Conservation (phyloP, 768 basidiomycete species). For the Termitomyces sp. region DNA sequence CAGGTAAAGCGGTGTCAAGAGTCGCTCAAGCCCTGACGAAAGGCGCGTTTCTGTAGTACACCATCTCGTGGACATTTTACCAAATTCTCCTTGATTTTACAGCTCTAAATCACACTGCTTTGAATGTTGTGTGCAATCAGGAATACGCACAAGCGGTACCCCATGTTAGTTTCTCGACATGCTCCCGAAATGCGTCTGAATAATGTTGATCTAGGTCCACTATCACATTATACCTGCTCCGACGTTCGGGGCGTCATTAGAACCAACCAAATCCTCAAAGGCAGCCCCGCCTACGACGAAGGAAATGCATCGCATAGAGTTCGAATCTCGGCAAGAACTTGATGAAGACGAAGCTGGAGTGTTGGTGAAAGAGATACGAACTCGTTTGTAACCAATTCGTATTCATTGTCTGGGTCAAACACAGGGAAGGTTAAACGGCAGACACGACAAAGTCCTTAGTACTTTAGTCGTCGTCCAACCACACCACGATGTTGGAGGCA, state of each 20-base stretch:
- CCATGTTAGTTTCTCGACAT: constrained; percentile 45
- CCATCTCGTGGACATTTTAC: not conserved
- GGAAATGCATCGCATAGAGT: constrained; percentile 62
- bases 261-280: constrained; percentile 2
- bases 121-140: constrained; percentile 79
- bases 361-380: constrained; percentile 43
- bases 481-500: constrained; percentile 7
- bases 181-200: not conserved
- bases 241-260: constrained; percentile 25
- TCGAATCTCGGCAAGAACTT: constrained; percentile 53
- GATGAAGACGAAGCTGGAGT: constrained; percentile 52
- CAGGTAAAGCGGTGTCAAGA: constrained; percentile 56
- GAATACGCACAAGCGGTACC: constrained; percentile 79
- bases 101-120: constrained; percentile 62
- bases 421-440: too few relatives aligned
- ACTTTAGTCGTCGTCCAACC: too few relatives aligned
- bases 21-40: constrained; percentile 60
- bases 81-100: not conserved
- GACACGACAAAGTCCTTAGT: too few relatives aligned
- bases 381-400: constrained; percentile 29
- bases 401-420: too few relatives aligned
- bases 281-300: constrained; percentile 32
- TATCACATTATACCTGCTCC: constrained; percentile 79
- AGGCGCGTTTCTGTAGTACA: constrained; percentile 33
- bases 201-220: constrained; percentile 48